Conservation (phyloP, 1,139 yeast species). For the Candida tropicalis region DNA sequence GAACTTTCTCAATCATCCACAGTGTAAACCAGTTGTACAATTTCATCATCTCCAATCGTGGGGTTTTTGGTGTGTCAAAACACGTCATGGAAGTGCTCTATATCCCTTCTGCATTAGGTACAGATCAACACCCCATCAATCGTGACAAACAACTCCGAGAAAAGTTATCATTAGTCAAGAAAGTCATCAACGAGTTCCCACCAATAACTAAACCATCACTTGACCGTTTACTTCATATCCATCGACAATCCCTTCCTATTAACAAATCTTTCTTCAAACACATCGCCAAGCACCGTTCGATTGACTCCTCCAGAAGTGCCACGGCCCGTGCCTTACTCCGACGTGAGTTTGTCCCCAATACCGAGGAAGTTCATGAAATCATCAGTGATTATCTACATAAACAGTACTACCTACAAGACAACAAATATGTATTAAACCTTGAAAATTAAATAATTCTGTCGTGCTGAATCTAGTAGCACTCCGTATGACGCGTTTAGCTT, state of each 20-base stretch:
- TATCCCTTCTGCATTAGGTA: constrained; percentile 35
- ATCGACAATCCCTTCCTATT: constrained; percentile 16
- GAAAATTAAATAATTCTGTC: constrained; percentile 41
- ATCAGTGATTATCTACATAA: constrained; percentile 32
- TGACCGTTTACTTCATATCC: constrained; percentile 20
- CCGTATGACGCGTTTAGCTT: constrained; percentile 22
- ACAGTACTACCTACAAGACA: constrained; percentile 33
- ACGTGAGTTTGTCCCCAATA: constrained; percentile 34
- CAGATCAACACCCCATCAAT: constrained; percentile 31
- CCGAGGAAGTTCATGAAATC: constrained; percentile 31
- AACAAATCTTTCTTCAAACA: constrained; percentile 33
- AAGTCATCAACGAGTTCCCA: constrained; percentile 18
- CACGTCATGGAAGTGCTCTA: constrained; percentile 37
- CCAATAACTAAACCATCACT: constrained; percentile 29
- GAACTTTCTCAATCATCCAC: too few species aligned
- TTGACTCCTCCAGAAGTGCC: constrained; percentile 15
- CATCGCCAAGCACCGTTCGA: constrained; percentile 24
- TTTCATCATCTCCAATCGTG: constrained; percentile 24
- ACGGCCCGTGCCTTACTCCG: constrained; percentile 22
- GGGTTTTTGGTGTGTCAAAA: constrained; percentile 25
- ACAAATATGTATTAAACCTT: constrained; percentile 24
- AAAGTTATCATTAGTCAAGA: constrained; percentile 28
- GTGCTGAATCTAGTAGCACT: constrained; percentile 43
- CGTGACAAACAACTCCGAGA: constrained; percentile 29
- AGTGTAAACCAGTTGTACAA: constrained; percentile 22